Base-by-base conservation (phyloP, 305 asterid species). In the Euphrasia arctica region DNA sequence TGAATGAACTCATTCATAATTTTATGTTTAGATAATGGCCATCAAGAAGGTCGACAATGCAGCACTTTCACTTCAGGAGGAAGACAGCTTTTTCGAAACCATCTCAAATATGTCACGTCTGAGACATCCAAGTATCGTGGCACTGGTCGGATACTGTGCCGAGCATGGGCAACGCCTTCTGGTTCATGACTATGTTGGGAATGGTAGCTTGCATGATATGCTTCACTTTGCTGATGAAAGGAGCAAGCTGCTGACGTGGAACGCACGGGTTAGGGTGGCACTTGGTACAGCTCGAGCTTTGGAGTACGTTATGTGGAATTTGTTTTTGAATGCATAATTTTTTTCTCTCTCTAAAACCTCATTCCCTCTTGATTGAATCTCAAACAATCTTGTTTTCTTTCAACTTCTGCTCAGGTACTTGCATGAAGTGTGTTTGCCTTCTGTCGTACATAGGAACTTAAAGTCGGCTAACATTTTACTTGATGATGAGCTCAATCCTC, bases 401-500 rank as follows among this genome's bases (percentile, higher is more conserved):
- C 67, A 54, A 65, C 43, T 67, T 65, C 62, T 66, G 67, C 62
- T 64, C 77, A 93, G 99, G 95, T 93, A 93, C 85, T 81, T 90
- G 96, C 99, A 93, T 64, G 99, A 93, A 82, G 99, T 90, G 66
- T 93, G 97, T 76, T 78, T 86, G 70, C 99, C 99, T 69, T 86
- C 93, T 7, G 85, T 93, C 76, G 90, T 90, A 66, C 99, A 93
- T 82, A 86, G 89, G 73, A 93, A 93, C 82, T 82, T 93, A 67
- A 93, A 93, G 77, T 88, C 99, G 0, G 92, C 95, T n/a, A 93
- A 93, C 75, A 93, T 93, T 67, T 82, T 93, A 73, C 86, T 93
- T 9, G 96, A 93, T 42, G 95, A 90, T 65, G 99, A 83, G 78
- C 84, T 90, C 74, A 93, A 86, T 79, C 93, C 97, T 39, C 97